Base-by-base conservation (phyloP, 208 protist genomes). In the Trypanosoma vivax region DNA sequence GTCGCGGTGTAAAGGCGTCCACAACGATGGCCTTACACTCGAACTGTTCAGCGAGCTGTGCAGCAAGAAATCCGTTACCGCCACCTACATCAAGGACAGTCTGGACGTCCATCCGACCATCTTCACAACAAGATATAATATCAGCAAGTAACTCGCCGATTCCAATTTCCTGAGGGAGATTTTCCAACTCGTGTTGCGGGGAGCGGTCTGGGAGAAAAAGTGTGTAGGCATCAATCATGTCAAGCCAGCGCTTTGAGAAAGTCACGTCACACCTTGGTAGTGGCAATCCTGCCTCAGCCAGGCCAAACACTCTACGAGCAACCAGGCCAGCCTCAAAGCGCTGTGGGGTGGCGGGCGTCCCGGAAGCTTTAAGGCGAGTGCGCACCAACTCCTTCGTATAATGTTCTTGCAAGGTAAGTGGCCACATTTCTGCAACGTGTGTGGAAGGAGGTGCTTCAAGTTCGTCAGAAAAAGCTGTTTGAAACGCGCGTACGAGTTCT, bases 21-120 rank as follows among this genome's bases (percentile, higher is more conserved):
- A 92, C 69, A 16, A 92, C 70, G 24, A 92, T 25, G 40, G 62
- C 55, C 38, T 82, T 70, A 46, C 80, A 88, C 3, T 53, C 40
- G 25, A 92, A 60, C 23, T 61, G 59, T 65, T 89, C 80, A 14
- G 59, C 79, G 11, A 77, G 61, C 60, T 79, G 59, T 31, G 76
- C 78, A 21, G 78, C 84, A 21, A 92, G 62, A 50, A 92, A 86
- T 14, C 80, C 84, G 54, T 89, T 89, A 27, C 84, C 84, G 6
- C 80, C 84, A 27, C 80, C 80, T 9, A 88, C 84, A 67, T 92
- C 84, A 16, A 92, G 69, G 33, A 92, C 65, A 16, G 41, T 58
- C 9, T 61, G 14, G 33, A 68, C 14, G 0, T 25, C 18, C 7
- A 10, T 45, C 24, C 29, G 16, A 29, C 29, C 27, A 2, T 39